Evolutionary conservation across 2,329 filamentous ascomycete species (phyloP), one percentile per base, ranked within the genome.

Genomic region (Penicillium sp.): DNA sequence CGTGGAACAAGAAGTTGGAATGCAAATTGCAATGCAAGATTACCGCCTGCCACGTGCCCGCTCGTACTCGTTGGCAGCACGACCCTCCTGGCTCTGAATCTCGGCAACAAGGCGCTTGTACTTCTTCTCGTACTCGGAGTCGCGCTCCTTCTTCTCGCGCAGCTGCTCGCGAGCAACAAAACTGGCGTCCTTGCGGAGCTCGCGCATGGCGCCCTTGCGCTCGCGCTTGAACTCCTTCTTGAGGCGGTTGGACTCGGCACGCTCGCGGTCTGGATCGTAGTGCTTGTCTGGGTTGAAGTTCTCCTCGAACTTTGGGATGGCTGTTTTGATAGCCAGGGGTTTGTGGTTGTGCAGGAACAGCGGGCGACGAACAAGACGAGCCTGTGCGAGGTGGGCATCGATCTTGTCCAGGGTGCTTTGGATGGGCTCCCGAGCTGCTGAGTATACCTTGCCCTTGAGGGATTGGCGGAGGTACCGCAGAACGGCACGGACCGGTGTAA

Each of bases 121-220:
- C 83, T 97, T 97, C 81, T 89, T 90, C 81, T 97, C 93, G 80
- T 99, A 97, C 62, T 90, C 91, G 55, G 84, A 85, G 79, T 97
- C 94, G 78, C 86, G 88, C 78, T 90, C 89, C 82, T 92, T 96
- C 86, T 97, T 97, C 79, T 95, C 82, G 67, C 85, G 84, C 68
- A 99, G 80, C 75, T 90, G 89, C 82, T 97, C 92, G 64, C 93
- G 83, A 33, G 91, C 91, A 78, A 97, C 86, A 71, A 99, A 97
- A 73, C 89, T 90, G 53, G 91, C 89, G 68, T 99, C 95, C 81
- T 97, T 97, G 71, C 94, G 85, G 66, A 99, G 79, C 77, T 99
- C 94, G 65, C 94, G 85, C 80, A 99, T 84, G 7, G 92, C 93
- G 1, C 92, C 93, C 84, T 99, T 99, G 74, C 86, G 84, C 82